Percentiles rank a stretch among this genome's conserved stretches.
Conservation (phyloP, 2,329 filamentous ascomycete species). For the Lecanicillium sp. region DNA sequence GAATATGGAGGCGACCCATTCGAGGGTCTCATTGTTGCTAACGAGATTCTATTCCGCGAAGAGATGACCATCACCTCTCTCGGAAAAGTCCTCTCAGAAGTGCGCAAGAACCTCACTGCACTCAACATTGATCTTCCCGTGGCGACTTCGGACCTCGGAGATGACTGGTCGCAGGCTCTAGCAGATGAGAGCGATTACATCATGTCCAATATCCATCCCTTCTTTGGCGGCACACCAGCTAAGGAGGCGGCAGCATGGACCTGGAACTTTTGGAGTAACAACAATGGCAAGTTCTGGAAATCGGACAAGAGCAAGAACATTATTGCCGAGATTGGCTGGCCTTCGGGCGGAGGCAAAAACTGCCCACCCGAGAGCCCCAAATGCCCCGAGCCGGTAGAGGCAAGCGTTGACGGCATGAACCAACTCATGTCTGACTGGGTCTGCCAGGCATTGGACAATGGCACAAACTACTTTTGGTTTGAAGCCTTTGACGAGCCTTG, state of each 20-base stretch:
- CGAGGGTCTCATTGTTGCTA: slow-evolving; percentile 73
- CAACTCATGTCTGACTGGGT: slow-evolving; percentile 81
- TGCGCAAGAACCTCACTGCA: slow-evolving; percentile 64
- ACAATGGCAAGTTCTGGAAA: slow-evolving; percentile 61
- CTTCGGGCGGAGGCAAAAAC: slow-evolving; percentile 69
- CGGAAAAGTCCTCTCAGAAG: slow-evolving; percentile 54
- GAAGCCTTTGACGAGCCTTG: slow-evolving; percentile 95
- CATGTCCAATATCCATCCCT: slow-evolving; percentile 96
- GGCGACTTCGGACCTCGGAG: slow-evolving; percentile 81
- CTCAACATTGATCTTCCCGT: slow-evolving; percentile 65
- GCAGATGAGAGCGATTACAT: slow-evolving; percentile 70
- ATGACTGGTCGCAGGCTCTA: slow-evolving; percentile 71
- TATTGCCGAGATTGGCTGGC: slow-evolving; percentile 91
- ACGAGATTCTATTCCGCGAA: slow-evolving; percentile 71
- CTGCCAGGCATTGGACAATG: slow-evolving; percentile 69
- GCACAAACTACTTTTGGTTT: slow-evolving; percentile 96
- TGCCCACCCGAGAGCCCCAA: slow-evolving; percentile 51
- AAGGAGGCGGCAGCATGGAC: slow-evolving; percentile 72
- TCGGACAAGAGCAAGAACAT: slow-evolving; percentile 59
- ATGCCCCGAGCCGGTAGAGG: slow-evolving; percentile 64
- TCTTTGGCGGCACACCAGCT: slow-evolving; percentile 75
- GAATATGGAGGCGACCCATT: slow-evolving; percentile 61
- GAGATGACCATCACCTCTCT: slow-evolving; percentile 62
- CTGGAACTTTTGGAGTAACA: slow-evolving; percentile 66
- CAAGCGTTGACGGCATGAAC: slow-evolving; percentile 75